phyloP scores from a whole-genome alignment of 1,139 yeast species.

The Kurtzmaniella quercitrusa region DNA sequence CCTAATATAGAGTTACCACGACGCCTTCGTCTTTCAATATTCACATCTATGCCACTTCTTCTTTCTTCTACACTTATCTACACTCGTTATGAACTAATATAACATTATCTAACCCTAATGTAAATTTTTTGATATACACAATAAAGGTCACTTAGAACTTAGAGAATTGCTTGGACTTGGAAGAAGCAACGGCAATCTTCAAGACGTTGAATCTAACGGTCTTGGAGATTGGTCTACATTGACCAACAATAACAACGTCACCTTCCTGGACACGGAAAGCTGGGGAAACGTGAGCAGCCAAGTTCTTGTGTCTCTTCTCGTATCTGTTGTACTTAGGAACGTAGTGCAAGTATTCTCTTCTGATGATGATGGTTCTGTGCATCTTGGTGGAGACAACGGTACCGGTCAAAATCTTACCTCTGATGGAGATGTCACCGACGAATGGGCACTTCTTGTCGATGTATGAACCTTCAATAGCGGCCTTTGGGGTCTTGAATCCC shows the following conservation, averaged over 20 bases:
- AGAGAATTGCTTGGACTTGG: constrained; percentile 91
- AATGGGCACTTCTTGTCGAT: constrained; percentile 99
- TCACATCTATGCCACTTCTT: too few species aligned
- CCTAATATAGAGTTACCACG: too few species aligned
- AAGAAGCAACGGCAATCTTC: constrained; percentile 87
- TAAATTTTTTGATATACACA: constrained; percentile 5
- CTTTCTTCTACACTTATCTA: not conserved
- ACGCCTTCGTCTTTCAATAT: too few species aligned
- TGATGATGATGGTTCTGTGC: constrained; percentile 99
- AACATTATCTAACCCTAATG: constrained; percentile 17
- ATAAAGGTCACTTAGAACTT: constrained; percentile 64
- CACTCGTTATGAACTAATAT: constrained; percentile 15
- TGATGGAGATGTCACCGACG: constrained; percentile 93
- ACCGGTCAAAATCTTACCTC: constrained; percentile 99
- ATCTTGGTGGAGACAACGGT: constrained; percentile 99
- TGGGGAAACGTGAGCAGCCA: constrained; percentile 99
- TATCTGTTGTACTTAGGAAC: constrained; percentile 99
- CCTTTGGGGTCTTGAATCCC: constrained; percentile 99
- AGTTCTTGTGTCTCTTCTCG: constrained; percentile 99
- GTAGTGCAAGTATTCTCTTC: constrained; percentile 99
- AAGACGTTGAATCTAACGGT: constrained; percentile 99
- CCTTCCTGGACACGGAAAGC: constrained; percentile 99
- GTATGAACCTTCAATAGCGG: constrained; percentile 98
- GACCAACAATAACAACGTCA: constrained; percentile 99
- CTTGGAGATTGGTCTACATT: constrained; percentile 99